Percentiles rank a stretch among this genome's conserved stretches.
phyloP scores from a whole-genome alignment of 164 flowering plant genomes.

The grape (Vitis vinifera) region DNA sequence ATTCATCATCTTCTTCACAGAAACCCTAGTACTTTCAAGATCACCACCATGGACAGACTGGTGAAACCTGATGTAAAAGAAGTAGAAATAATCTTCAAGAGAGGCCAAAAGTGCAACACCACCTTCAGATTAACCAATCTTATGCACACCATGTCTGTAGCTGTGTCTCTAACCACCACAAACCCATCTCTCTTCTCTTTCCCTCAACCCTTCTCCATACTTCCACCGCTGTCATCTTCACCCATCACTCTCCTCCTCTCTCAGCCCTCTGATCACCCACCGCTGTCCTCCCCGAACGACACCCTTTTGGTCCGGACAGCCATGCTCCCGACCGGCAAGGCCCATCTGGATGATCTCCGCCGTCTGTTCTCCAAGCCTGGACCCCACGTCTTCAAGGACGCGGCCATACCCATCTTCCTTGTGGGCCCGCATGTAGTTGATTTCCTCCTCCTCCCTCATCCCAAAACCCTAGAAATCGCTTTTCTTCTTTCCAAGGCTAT shows the following conservation, averaged over 20 bases:
- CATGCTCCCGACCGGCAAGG: constrained; percentile 79
- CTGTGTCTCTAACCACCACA: constrained; percentile 58
- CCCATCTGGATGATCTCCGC: constrained; percentile 51
- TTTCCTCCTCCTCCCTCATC: constrained; percentile 12
- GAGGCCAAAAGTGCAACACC: constrained; percentile 37
- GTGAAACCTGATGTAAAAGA: constrained; percentile 60
- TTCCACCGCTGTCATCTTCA: constrained; percentile 64
- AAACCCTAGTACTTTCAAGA: not conserved
- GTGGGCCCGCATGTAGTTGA: constrained; percentile 55
- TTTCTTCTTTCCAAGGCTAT: constrained; percentile 42
- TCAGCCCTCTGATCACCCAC: constrained; percentile 36
- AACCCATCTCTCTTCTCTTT: constrained; percentile 44
- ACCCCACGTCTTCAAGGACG: constrained; percentile 64
- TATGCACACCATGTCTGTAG: constrained; percentile 87
- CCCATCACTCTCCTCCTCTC: constrained; percentile 32
- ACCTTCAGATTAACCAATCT: constrained; percentile 61
- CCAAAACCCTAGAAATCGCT: constrained; percentile 16
- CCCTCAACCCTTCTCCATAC: constrained; percentile 26
- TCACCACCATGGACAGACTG: constrained; percentile 58
- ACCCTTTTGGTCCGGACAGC: constrained; percentile 48
- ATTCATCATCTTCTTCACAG: not conserved
- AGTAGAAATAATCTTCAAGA: constrained; percentile 40
- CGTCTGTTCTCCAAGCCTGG: constrained; percentile 60
- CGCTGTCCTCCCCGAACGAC: constrained; percentile 30
- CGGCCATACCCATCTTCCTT: constrained; percentile 49